phyloP scores from a whole-genome alignment of 1,284 basidiomycete species.

The Trichosporon sp. region DNA sequence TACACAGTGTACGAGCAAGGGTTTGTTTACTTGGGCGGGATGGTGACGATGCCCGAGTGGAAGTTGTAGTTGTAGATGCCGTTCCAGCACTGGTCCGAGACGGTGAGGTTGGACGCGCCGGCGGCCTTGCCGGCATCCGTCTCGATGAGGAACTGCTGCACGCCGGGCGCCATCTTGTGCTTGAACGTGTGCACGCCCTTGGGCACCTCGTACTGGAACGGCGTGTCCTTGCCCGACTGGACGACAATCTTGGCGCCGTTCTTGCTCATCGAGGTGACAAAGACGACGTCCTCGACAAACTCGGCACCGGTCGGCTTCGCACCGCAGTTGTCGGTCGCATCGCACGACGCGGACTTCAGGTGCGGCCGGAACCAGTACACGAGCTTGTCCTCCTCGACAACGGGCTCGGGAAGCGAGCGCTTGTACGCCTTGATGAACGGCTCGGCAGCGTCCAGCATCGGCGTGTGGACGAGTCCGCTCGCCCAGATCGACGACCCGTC shows the following conservation, averaged over 20 bases:
- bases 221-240: slow-evolving; percentile 36
- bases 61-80: slow-evolving; percentile 49
- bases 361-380: slow-evolving; percentile 50
- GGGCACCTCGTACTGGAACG: slow-evolving; percentile 27
- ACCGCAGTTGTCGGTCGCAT: slow-evolving; percentile 44
- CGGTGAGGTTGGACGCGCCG: slow-evolving; percentile 23
- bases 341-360: slow-evolving; percentile 42
- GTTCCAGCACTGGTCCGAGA: slow-evolving; percentile 39
- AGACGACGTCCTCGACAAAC: slow-evolving; percentile 39
- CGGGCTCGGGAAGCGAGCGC: slow-evolving; percentile 27
- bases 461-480: slow-evolving; percentile 40
- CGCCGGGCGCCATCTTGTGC: slow-evolving; percentile 16
- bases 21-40: neutral
- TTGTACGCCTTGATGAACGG: slow-evolving; percentile 50
- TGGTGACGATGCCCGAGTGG: slow-evolving; percentile 27
- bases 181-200: slow-evolving; percentile 35
- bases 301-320: slow-evolving; percentile 14
- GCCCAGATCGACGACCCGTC: slow-evolving; percentile 45
- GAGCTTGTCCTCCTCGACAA: slow-evolving; percentile 43
- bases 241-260: slow-evolving; percentile 40
- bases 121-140: neutral
- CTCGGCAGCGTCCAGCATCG: slow-evolving; percentile 44
- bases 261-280: slow-evolving; percentile 42
- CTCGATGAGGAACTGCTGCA: slow-evolving; percentile 6
- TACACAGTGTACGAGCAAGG: neutral